phyloP scores from a whole-genome alignment of 345 rosid genomes.

The Trapa incisa region DNA sequence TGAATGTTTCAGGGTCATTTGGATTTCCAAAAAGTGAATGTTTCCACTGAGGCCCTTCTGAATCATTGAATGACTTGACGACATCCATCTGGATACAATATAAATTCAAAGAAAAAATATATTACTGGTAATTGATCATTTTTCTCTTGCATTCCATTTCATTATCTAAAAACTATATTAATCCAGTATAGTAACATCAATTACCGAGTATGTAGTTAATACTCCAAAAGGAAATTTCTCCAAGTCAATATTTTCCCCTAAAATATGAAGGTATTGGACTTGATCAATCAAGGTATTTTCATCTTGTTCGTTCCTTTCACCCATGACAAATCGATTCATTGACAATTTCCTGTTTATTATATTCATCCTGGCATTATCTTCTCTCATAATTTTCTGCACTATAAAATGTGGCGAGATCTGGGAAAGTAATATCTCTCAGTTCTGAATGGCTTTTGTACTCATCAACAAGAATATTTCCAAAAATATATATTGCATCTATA shows the following conservation, averaged over 20 bases:
- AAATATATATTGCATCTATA: neutral
- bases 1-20: constrained; percentile 83
- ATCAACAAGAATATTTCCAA: neutral
- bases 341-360: neutral
- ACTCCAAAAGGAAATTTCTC: neutral
- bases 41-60: constrained; percentile 82
- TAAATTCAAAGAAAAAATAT: neutral
- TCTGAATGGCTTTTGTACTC: neutral
- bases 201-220: neutral
- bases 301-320: neutral
- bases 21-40: constrained; percentile 95
- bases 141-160: no score
- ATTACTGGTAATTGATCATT: neutral
- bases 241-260: neutral
- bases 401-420: neutral
- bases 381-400: neutral
- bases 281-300: neutral
- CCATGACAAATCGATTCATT: neutral
- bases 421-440: neutral
- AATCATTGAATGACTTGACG: constrained; percentile 68
- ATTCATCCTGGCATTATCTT: neutral
- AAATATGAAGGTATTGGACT: neutral
- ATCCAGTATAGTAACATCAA: neutral
- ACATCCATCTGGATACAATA: constrained; percentile 49
- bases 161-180: neutral